Evolutionary conservation across 345 rosid genomes (phyloP), one percentile per base, ranked within the genome.

Genomic region (Ailanthus altissimus): DNA sequence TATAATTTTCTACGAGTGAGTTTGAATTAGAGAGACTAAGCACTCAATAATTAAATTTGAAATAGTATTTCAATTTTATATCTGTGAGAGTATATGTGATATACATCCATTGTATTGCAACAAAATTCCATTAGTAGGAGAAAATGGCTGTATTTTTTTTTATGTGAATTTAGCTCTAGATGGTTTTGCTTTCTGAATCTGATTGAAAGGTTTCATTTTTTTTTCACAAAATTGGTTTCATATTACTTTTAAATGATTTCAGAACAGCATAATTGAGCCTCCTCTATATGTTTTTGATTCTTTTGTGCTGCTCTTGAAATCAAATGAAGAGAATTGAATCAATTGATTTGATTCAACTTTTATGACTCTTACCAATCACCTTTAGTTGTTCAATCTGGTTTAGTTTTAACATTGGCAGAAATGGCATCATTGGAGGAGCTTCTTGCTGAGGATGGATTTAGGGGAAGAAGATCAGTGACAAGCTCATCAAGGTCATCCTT

Each of bases 371-470:
- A n/a, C 14, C 16, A 23, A 38, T 14, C 36, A 42, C 49, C n/a
- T 59, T 2, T 49, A 26, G 6, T 46, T 32, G 8, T 0, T 40
- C 38, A 36, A 65, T 50, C 67, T 28, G 43, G 57, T 25, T 40
- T 15, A 10, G 43, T 78, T 58, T 45, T n/a, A 67, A 50, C 60
- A 15, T 65, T 50, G 14, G 68, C 59, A 38, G 60, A 65, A 40
- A 90, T 86, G 93, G 87, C 87, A 46, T 82, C 92, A 26, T 82
- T 86, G 83, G 91, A 83, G 84, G 86, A 89, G 53, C 90, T 91
- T 81, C 93, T 91, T 45, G 84, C 83, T 61, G 83, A 85, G 81
- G 95, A 91, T 74, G 93, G 93, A 47, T 89, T 91, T 72, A 80
- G 69, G 77, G 88, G 89, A 65, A 78, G 85, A 64, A 81, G 76